These are phyloP conservation scores for Trypanosoma caninum DNA, from an alignment of 208 protist species.

Conservation along the genomic window DNA sequence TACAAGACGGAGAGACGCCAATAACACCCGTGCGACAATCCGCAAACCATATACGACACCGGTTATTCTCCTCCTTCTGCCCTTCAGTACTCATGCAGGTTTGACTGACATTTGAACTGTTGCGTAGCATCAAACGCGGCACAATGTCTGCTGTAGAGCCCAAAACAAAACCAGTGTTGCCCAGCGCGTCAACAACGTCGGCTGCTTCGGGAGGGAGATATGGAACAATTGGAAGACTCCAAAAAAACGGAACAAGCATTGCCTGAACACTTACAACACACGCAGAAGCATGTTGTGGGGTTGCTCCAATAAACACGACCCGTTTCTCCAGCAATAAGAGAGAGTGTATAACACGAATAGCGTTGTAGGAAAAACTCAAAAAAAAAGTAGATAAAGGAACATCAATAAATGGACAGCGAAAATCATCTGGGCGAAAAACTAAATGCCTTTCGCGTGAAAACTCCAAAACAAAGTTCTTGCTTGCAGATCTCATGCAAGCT, in stretches of 20 bases:
- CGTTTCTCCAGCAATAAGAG: constrained; percentile 58
- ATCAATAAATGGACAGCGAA: constrained; percentile 43
- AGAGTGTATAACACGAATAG: constrained; percentile 62
- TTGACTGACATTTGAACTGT: background rate
- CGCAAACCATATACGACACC: constrained; percentile 52
- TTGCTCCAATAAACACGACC: constrained; percentile 64
- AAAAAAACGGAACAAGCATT: constrained; percentile 56
- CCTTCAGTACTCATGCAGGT: constrained; percentile 2
- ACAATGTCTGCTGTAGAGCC: constrained; percentile 61
- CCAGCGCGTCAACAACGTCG: constrained; percentile 10
- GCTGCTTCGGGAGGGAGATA: constrained; percentile 39
- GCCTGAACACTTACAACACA: constrained; percentile 60
- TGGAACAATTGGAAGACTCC: constrained; percentile 56
- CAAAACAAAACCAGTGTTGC: constrained; percentile 36
- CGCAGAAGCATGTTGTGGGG: constrained; percentile 70
- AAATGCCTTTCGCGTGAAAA: constrained; percentile 14
- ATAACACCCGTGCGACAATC: constrained; percentile 63
- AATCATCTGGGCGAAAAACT: constrained; percentile 37
- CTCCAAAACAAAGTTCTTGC: constrained; percentile 10
- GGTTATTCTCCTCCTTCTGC: constrained; percentile 6
- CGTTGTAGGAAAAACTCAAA: constrained; percentile 64
- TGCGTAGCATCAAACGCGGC: constrained; percentile 48
- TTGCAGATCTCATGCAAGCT: constrained; percentile 2
- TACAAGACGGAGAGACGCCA: constrained; percentile 29
- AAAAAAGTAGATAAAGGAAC: constrained; percentile 48